Conservation (phyloP, 2,329 filamentous ascomycete genomes). For the Penicillium sp. region DNA sequence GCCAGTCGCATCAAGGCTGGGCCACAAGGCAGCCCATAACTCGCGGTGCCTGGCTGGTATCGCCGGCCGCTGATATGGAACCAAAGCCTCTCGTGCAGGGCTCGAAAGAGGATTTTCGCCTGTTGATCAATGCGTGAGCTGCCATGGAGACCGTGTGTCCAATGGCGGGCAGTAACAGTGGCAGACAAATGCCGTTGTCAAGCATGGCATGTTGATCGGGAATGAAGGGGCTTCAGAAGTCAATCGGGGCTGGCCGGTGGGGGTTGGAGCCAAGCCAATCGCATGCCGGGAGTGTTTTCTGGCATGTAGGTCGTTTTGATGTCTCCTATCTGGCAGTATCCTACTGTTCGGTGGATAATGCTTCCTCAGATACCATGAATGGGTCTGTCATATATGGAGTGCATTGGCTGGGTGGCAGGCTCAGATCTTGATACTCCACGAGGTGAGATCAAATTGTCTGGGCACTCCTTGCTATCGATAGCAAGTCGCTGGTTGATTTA, state of each 20-base stretch:
- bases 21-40: constrained; percentile 3
- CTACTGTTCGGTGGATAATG: background rate
- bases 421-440: background rate
- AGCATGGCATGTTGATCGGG: constrained; percentile 13
- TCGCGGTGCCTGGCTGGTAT: background rate
- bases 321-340: no score
- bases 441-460: background rate
- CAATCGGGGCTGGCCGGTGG: background rate
- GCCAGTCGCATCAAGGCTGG: constrained; percentile 5
- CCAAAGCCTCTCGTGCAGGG: background rate
- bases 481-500: no score
- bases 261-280: no score
- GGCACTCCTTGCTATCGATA: no score
- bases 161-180: background rate
- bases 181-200: constrained; percentile 2
- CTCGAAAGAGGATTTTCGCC: background rate
- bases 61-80: background rate
- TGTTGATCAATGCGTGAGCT: constrained; percentile 1
- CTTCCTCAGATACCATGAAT: background rate
- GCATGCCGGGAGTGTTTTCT: no score
- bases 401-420: no score
- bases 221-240: constrained; percentile 19
- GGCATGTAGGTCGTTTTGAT: no score
- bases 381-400: background rate
- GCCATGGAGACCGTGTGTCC: constrained; percentile 8